These are phyloP conservation scores for Kwoniella shivajii DNA, from an alignment of 1,284 basidiomycete genomes.

Conservation along the genomic window DNA sequence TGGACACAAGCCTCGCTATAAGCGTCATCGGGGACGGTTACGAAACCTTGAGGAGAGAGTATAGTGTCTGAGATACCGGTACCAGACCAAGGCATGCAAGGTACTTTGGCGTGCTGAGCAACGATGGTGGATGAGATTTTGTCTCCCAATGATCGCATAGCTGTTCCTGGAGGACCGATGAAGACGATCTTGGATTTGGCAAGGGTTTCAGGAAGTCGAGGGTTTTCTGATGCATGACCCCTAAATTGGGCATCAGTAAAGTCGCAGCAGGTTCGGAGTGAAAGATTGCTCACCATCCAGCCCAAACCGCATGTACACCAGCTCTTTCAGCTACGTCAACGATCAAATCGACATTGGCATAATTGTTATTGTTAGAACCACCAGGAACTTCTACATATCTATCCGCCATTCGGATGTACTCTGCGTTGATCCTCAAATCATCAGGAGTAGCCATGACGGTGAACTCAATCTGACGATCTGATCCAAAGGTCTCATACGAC, in stretches of 20 bases:
- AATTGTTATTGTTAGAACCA: slow-evolving; percentile 99
- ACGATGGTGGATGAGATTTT: slow-evolving; percentile 99
- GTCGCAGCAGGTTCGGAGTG: slow-evolving; percentile 1
- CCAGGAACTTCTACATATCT: slow-evolving; percentile 98
- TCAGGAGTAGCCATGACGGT: slow-evolving; percentile 99
- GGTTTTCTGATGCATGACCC: slow-evolving; percentile 99
- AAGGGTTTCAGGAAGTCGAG: slow-evolving; percentile 92
- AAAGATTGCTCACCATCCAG: slow-evolving; percentile 72
- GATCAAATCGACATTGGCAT: slow-evolving; percentile 99
- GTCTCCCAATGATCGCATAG: slow-evolving; percentile 98
- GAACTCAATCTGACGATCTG: slow-evolving; percentile 94
- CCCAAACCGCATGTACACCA: slow-evolving; percentile 99
- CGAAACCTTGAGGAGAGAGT: slow-evolving; percentile 84
- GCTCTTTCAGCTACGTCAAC: slow-evolving; percentile 97
- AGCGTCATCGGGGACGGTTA: slow-evolving; percentile 89
- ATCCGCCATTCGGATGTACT: slow-evolving; percentile 99
- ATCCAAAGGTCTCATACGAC: slow-evolving; percentile 99
- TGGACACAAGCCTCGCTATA: slow-evolving; percentile 90
- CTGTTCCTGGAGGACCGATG: slow-evolving; percentile 97
- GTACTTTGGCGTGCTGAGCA: slow-evolving; percentile 95
- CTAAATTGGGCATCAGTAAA: slow-evolving; percentile 31
- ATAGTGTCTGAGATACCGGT: slow-evolving; percentile 88
- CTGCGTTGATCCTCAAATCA: slow-evolving; percentile 92
- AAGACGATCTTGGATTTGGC: slow-evolving; percentile 95
- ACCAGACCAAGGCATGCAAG: slow-evolving; percentile 99